Evolutionary conservation across 1,284 basidiomycete species (phyloP).

Genomic region (Naganishia sp.): DNA sequence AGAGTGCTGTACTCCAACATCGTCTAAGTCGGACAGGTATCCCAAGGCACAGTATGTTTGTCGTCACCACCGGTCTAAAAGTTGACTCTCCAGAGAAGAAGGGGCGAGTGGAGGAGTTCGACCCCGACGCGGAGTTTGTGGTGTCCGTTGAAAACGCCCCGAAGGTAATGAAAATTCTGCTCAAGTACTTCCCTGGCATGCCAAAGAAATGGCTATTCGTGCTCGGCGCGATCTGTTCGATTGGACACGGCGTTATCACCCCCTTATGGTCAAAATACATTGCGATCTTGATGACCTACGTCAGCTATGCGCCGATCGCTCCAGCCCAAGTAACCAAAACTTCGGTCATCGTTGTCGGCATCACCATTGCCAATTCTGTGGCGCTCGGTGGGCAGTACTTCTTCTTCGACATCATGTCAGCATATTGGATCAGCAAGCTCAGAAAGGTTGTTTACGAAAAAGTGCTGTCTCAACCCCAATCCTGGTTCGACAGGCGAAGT

Average conservation of each 20-base stretch:
- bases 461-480: slow-evolving; percentile 79
- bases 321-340: slow-evolving; percentile 61
- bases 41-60: slow-evolving; percentile 21
- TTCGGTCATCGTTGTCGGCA: slow-evolving; percentile 60
- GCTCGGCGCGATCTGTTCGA: slow-evolving; percentile 66
- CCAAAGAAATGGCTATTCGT: slow-evolving; percentile 71
- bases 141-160: slow-evolving; percentile 30
- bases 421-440: slow-evolving; percentile 73
- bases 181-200: slow-evolving; percentile 68
- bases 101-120: not conserved
- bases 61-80: slow-evolving; percentile 7
- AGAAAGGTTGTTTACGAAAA: slow-evolving; percentile 64
- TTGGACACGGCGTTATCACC: slow-evolving; percentile 76
- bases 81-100: not conserved
- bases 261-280: slow-evolving; percentile 90
- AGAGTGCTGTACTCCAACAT: not conserved
- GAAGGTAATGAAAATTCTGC: slow-evolving; percentile 60
- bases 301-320: slow-evolving; percentile 68
- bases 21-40: slow-evolving; percentile 10
- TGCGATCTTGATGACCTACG: slow-evolving; percentile 75
- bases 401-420: slow-evolving; percentile 71
- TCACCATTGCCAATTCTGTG: slow-evolving; percentile 74
- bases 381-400: slow-evolving; percentile 72
- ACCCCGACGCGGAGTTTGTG: slow-evolving; percentile 32
- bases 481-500: slow-evolving; percentile 78